These are phyloP conservation scores for Balakata baccata DNA, from an alignment of 345 rosid genomes.

Conservation along the genomic window DNA sequence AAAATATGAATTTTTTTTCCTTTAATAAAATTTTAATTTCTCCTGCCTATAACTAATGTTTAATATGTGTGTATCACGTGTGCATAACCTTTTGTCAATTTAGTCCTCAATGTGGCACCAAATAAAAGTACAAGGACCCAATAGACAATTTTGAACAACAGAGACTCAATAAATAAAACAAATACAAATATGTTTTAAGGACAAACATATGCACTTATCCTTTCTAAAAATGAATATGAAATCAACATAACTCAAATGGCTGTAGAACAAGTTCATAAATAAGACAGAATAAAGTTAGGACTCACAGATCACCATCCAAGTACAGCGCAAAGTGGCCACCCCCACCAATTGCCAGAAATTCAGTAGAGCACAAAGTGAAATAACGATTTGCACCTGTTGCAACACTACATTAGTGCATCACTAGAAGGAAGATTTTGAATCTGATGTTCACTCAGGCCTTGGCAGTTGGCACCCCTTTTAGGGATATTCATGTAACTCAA, in stretches of 20 bases:
- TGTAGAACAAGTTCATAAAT: neutral
- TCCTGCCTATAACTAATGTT: too few relatives aligned
- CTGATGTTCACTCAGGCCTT: neutral
- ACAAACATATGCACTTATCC: too few relatives aligned
- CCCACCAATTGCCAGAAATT: conserved; percentile 84
- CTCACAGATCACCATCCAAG: conserved; percentile 86
- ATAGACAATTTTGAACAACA: too few relatives aligned
- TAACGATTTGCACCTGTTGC: conserved; percentile 85
- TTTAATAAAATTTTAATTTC: too few relatives aligned
- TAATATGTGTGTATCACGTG: too few relatives aligned
- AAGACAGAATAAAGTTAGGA: conserved; percentile 2
- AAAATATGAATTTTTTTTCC: too few relatives aligned
- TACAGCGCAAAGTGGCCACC: conserved; percentile 94
- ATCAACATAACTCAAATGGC: neutral
- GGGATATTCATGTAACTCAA: neutral
- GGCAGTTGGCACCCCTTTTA: neutral
- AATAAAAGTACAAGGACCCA: too few relatives aligned
- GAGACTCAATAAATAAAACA: too few relatives aligned
- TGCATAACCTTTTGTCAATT: too few relatives aligned
- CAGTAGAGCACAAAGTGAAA: conserved; percentile 78
- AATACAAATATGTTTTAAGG: too few relatives aligned
- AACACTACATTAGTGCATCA: conserved; percentile 21
- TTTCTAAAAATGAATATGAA: neutral
- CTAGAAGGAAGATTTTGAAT: neutral
- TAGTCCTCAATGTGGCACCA: too few relatives aligned